These are phyloP conservation scores for Penicillium pancosmium DNA, from an alignment of 495 filamentous ascomycete genomes.

Conservation along the genomic window DNA sequence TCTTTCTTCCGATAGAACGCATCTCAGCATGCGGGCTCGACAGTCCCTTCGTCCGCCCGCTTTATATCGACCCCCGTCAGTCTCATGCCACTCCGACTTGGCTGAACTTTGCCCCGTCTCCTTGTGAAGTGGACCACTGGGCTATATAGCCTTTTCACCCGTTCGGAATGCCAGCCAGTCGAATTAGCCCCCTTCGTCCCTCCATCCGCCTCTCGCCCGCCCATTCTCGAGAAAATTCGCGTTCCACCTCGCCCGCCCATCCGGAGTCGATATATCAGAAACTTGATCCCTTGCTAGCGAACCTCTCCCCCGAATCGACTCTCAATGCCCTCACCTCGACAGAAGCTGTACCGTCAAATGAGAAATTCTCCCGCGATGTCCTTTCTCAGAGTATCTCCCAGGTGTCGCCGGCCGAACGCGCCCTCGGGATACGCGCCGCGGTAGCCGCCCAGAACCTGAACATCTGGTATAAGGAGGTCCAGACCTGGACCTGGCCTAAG, in stretches of 20 bases:
- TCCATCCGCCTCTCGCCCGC: conserved; percentile 35
- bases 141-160: conserved; percentile 9
- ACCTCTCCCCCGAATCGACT: conserved; percentile 58
- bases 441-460: conserved; percentile 72
- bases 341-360: conserved; percentile 55
- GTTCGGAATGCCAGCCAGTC: conserved; percentile 42
- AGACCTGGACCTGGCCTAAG: conserved; percentile 72
- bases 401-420: conserved; percentile 66
- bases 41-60: conserved; percentile 30
- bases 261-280: conserved; percentile 33
- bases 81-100: conserved; percentile 25
- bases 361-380: conserved; percentile 48
- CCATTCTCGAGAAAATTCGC: conserved; percentile 29
- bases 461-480: conserved; percentile 77
- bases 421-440: conserved; percentile 73
- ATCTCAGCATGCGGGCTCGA: conserved; percentile 37
- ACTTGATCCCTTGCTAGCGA: conserved; percentile 55
- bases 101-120: conserved; percentile 16
- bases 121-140: conserved; percentile 19
- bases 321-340: conserved; percentile 57
- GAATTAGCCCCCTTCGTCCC: conserved; percentile 29
- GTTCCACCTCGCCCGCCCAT: conserved; percentile 30
- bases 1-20: conserved; percentile 8
- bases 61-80: conserved; percentile 24
- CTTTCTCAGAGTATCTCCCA: conserved; percentile 67